phyloP scores from a whole-genome alignment of 192 early-diverging fungal genomes.

The Coemansia sp. region DNA sequence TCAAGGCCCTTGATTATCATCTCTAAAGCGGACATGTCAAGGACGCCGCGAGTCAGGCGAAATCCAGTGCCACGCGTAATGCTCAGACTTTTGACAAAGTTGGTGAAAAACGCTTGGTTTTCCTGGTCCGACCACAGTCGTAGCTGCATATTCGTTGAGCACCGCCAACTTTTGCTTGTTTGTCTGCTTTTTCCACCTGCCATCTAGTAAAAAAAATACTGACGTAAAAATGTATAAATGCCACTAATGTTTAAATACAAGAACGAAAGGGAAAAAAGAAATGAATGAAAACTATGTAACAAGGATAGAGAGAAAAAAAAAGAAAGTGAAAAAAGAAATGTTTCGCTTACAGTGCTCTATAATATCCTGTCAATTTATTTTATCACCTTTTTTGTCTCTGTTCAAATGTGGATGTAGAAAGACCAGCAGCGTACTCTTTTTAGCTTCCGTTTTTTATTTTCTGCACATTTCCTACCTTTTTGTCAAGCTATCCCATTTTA shows the following conservation, averaged over 20 bases:
- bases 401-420: too few species aligned
- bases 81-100: slow-evolving; percentile 24
- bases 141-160: slow-evolving; percentile 26
- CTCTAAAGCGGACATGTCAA: slow-evolving; percentile 33
- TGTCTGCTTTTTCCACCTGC: slow-evolving; percentile 16
- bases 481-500: too few species aligned
- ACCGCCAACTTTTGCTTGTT: slow-evolving; percentile 33
- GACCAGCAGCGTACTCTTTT: too few species aligned
- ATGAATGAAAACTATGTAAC: not conserved
- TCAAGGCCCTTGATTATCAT: slow-evolving; percentile 33
- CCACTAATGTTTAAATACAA: too few species aligned
- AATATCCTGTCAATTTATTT: too few species aligned
- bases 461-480: too few species aligned
- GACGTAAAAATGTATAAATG: too few species aligned
- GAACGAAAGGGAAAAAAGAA: not conserved
- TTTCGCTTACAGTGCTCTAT: too few species aligned
- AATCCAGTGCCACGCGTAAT: slow-evolving; percentile 18
- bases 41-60: slow-evolving; percentile 27
- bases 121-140: slow-evolving; percentile 31
- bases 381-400: too few species aligned
- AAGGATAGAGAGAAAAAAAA: not conserved
- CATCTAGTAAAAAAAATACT: not conserved
- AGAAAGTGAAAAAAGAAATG: not conserved
- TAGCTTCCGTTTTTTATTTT: too few species aligned
- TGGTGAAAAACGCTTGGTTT: slow-evolving; percentile 28